These are phyloP conservation scores for Tetrapisispora namnaoensis DNA, from an alignment of 805 yeast species.

Conservation along the genomic window DNA sequence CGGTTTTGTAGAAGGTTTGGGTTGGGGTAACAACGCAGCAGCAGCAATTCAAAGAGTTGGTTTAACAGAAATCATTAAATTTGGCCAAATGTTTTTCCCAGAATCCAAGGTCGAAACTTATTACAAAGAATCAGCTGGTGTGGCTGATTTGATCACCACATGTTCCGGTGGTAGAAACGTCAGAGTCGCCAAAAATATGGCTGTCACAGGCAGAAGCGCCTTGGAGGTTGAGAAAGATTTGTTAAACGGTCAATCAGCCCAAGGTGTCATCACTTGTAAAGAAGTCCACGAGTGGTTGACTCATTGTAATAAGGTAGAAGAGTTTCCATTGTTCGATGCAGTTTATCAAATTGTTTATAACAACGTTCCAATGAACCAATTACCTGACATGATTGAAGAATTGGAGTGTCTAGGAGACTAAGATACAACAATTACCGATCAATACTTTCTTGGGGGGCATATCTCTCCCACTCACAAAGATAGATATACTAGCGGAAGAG, in stretches of 20 bases:
- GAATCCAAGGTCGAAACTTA: conserved; percentile 66
- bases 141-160: conserved; percentile 93
- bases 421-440: not conserved
- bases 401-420: conserved; percentile 14
- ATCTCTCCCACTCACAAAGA: too few species aligned
- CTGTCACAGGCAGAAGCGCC: conserved; percentile 66
- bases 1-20: conserved; percentile 92
- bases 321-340: conserved; percentile 59
- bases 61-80: conserved; percentile 74
- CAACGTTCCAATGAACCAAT: conserved; percentile 55
- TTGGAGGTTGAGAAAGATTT: conserved; percentile 73
- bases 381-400: conserved; percentile 60
- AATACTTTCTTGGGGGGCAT: too few species aligned
- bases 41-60: conserved; percentile 97
- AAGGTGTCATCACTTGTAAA: conserved; percentile 80
- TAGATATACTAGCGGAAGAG: too few species aligned
- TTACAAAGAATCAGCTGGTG: conserved; percentile 92
- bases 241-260: conserved; percentile 91
- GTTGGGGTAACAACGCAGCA: conserved; percentile 98
- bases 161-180: conserved; percentile 97
- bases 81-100: conserved; percentile 73
- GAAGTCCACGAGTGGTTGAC: conserved; percentile 80
- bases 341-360: conserved; percentile 79
- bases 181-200: conserved; percentile 78
- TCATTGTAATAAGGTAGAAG: conserved; percentile 35